These are phyloP conservation scores for Termitomyces sp. DNA, from an alignment of 768 basidiomycete species.

Conservation along the genomic window DNA sequence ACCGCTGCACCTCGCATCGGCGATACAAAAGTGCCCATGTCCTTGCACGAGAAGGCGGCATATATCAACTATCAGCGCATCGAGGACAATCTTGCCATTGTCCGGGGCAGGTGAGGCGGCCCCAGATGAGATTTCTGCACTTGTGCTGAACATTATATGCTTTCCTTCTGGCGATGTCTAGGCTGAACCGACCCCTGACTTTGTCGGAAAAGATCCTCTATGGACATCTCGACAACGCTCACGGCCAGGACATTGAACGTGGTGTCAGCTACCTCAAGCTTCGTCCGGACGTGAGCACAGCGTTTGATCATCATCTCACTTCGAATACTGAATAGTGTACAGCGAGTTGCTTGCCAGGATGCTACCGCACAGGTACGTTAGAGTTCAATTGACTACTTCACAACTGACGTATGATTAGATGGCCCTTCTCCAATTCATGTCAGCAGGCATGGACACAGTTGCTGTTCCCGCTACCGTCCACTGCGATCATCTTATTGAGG, in stretches of 20 bases:
- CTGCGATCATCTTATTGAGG: slow-evolving; percentile 99
- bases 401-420: slow-evolving; percentile 55
- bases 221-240: slow-evolving; percentile 95
- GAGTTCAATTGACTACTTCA: slow-evolving; percentile 8
- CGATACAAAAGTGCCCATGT: slow-evolving; percentile 88
- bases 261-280: slow-evolving; percentile 96
- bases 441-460: slow-evolving; percentile 95
- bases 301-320: not conserved
- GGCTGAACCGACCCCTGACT: slow-evolving; percentile 86
- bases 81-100: slow-evolving; percentile 90
- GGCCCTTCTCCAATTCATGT: slow-evolving; percentile 99
- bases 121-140: not conserved
- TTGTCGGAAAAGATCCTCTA: slow-evolving; percentile 97
- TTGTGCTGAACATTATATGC: not conserved
- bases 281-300: slow-evolving; percentile 81
- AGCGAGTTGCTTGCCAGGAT: slow-evolving; percentile 91
- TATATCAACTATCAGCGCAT: slow-evolving; percentile 97
- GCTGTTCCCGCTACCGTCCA: slow-evolving; percentile 98
- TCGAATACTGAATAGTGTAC: slow-evolving; percentile 4
- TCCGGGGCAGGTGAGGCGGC: slow-evolving; percentile 64
- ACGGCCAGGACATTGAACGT: slow-evolving; percentile 84
- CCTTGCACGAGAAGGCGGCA: slow-evolving; percentile 71
- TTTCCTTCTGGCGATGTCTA: slow-evolving; percentile 20
- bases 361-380: slow-evolving; percentile 72
- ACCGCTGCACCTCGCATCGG: slow-evolving; percentile 77